Evolutionary conservation across 768 basidiomycete species (phyloP), one percentile per base, ranked within the genome.

Genomic region (Tephrocybe sp.): DNA sequence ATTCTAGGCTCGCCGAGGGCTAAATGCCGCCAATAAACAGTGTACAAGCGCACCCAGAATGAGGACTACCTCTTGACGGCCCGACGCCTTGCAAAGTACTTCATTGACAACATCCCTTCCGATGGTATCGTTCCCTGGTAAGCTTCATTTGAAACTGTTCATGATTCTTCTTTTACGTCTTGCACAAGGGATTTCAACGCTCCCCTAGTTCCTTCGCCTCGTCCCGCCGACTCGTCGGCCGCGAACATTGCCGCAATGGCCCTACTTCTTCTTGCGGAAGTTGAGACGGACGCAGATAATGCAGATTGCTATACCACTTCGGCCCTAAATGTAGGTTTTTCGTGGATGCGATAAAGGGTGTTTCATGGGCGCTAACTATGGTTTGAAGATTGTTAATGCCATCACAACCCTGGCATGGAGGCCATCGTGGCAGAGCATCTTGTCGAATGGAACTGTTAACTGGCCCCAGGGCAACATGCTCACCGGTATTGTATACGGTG

Each of bases 111-210:
- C 58, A 64, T 87, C 4, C 86, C 87, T 4, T 57, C 68, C 12
- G 77, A 82, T 53, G 82, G 82, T 1, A 74, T 88, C 42, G 76
- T 85, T 14, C 85, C 85, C 19, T 89, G 87, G 86, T 84, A 44
- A 41, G 70, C 2, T 9, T 10, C n/a, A 22, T 36, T 44, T 40
- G n/a, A 31, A 9, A 38, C 33, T 23, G 13, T 32, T 9, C 43
- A n/a, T 45, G 14, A 2, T 35, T 8, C 16, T 51, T 49, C 5
- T 48, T 45, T 44, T 39, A 32, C 20, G 19, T 17, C 8, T 14
- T 1, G n/a, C n/a, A n/a, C n/a, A 48, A 87, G 85, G 87, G 86
- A 88, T 62, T 89, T 87, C 68, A 78, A 88, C 53, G 87, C 85
- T 2, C 86, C 85, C 16, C 61, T 77, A 23, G 64, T 62, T 6